These are phyloP conservation scores for Cryptococcus sp. DNA, from an alignment of 1,284 basidiomycete species.

Conservation along the genomic window DNA sequence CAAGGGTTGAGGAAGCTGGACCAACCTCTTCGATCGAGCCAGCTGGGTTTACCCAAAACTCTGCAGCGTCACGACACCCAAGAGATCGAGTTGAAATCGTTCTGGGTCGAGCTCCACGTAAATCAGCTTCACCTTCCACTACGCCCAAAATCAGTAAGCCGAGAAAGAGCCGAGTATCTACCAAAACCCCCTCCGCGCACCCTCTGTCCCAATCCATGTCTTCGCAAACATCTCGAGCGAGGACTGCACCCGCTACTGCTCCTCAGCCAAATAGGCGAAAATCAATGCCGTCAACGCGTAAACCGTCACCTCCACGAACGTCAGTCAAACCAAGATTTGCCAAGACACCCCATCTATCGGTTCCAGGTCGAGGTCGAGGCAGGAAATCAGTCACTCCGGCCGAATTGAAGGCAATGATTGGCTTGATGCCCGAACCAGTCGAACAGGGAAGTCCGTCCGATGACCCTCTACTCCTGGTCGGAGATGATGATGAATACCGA, in stretches of 20 bases:
- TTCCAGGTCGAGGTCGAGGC: neutral
- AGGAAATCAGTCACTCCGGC: neutral
- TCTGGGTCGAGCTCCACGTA: neutral
- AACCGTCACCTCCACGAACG: neutral
- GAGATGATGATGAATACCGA: neutral
- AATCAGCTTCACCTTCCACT: neutral
- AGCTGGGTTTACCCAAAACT: neutral
- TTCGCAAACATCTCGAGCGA: neutral
- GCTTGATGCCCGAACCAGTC: conserved; percentile 11
- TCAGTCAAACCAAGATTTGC: conserved; percentile 4
- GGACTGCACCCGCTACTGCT: neutral
- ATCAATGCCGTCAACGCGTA: conserved; percentile 1
- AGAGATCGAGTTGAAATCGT: conserved; percentile 14
- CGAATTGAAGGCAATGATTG: conserved; percentile 8
- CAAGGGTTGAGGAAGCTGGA: conserved; percentile 8
- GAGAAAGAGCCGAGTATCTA: neutral
- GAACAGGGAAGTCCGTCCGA: conserved; percentile 16
- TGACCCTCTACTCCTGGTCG: conserved; percentile 22
- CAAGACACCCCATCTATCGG: conserved; percentile 2
- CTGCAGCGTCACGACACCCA: neutral
- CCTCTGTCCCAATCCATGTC: neutral
- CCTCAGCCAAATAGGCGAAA: neutral
- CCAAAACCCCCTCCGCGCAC: neutral
- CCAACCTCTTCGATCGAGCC: neutral
- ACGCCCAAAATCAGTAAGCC: neutral